A percentile compares a stretch with the other conserved stretches of the same genome.
These are phyloP conservation scores for Puccinia coronata DNA, from an alignment of 1,284 basidiomycete species.

Conservation along the genomic window DNA sequence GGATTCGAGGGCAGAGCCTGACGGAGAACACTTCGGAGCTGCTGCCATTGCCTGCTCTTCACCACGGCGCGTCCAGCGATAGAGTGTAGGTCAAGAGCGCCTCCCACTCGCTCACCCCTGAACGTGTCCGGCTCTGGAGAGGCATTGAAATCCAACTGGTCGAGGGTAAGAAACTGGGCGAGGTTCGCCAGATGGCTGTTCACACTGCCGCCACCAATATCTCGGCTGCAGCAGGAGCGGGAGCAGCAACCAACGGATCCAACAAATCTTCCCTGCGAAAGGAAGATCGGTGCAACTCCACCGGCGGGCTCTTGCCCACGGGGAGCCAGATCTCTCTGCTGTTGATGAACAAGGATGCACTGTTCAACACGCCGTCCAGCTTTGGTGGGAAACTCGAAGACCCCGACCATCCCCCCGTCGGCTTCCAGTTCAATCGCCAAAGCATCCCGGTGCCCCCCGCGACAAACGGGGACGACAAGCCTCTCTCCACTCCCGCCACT, in stretches of 20 bases:
- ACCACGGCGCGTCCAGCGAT: no score
- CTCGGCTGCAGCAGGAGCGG: neutral
- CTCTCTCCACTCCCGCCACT: neutral
- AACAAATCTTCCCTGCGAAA: neutral
- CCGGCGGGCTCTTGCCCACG: conserved; percentile 19
- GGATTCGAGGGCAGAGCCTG: neutral
- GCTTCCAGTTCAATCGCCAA: neutral
- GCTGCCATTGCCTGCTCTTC: neutral
- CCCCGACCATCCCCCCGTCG: neutral
- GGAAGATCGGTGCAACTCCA: conserved; percentile 27
- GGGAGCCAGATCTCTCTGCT: conserved; percentile 18
- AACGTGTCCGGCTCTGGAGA: conserved; percentile 49
- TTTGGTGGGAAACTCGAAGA: no score
- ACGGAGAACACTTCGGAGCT: neutral
- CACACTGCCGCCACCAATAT: neutral
- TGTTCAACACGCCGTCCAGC: conserved; percentile 34
- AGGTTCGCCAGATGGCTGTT: conserved; percentile 13
- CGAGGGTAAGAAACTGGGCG: conserved; percentile 41
- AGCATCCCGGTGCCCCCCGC: neutral
- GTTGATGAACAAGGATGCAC: conserved; percentile 2
- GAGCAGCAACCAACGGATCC: neutral
- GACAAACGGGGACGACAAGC: neutral
- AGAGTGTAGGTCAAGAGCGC: neutral
- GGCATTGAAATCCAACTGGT: conserved; percentile 41
- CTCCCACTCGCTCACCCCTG: conserved; percentile 15